Percentiles rank a stretch among this genome's conserved stretches.
These are phyloP conservation scores for Catharanthus roseus DNA, from an alignment of 257 asterid genomes.

Conservation along the genomic window DNA sequence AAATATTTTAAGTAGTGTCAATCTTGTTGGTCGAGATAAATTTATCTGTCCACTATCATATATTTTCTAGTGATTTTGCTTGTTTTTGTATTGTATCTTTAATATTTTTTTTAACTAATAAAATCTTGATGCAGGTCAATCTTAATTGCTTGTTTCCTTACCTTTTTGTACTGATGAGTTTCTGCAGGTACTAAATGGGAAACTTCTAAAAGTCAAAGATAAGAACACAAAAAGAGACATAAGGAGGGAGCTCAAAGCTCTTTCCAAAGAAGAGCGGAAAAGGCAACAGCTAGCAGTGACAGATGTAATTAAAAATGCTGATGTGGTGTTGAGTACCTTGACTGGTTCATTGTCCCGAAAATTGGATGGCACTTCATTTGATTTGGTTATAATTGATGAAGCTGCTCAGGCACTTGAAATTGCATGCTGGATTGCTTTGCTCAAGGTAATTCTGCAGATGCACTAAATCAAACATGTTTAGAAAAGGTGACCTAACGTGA, in stretches of 20 bases:
- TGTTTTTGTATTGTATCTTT: not conserved
- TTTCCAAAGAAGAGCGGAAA: conserved; percentile 87
- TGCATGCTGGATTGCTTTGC: conserved; percentile 96
- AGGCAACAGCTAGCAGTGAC: conserved; percentile 98
- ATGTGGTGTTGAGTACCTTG: conserved; percentile 81
- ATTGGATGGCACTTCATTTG: conserved; percentile 68
- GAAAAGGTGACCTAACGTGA: not conserved
- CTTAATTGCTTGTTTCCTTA: not conserved
- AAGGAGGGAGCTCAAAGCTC: conserved; percentile 75
- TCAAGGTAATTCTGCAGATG: conserved; percentile 51
- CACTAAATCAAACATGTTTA: not conserved
- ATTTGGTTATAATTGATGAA: conserved; percentile 91
- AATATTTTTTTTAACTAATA: not conserved
- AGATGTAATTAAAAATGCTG: conserved; percentile 82
- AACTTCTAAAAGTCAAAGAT: conserved; percentile 87
- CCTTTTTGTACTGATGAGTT: conserved; percentile 10
- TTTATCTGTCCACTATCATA: not conserved
- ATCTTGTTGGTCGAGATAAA: not conserved
- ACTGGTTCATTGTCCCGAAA: conserved; percentile 80
- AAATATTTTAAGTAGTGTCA: not conserved
- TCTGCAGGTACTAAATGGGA: conserved; percentile 71
- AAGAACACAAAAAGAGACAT: conserved; percentile 78
- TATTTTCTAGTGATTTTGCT: not conserved
- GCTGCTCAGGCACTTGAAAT: conserved; percentile 99
- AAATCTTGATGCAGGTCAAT: not conserved